Conservation (phyloP, 768 basidiomycete species). For the Crassisporium funariophilum region DNA sequence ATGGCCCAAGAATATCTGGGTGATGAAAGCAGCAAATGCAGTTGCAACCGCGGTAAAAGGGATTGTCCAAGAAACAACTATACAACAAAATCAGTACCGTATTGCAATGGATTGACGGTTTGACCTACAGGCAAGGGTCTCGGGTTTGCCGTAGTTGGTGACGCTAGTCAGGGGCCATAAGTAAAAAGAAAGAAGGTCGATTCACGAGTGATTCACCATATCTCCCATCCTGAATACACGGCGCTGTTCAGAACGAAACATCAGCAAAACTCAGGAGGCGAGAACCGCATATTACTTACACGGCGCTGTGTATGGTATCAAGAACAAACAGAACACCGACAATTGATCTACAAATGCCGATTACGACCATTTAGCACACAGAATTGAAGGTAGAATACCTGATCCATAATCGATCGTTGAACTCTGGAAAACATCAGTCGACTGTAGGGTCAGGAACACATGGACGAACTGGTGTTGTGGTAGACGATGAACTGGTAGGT, state of each 20-base stretch:
- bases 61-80: conserved; percentile 50
- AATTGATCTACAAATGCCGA: conserved; percentile 24
- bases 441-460: conserved; percentile 2
- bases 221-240: conserved; percentile 36
- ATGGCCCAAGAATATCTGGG: conserved; percentile 49
- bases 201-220: conserved; percentile 30
- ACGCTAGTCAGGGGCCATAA: conserved; percentile 28
- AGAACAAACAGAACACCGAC: conserved; percentile 34
- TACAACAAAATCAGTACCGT: background rate
- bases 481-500: conserved; percentile 44
- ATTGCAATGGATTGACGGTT: background rate
- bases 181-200: background rate
- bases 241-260: conserved; percentile 21
- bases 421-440: conserved; percentile 22
- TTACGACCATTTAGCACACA: background rate
- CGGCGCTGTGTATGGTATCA: conserved; percentile 39
- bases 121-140: conserved; percentile 32
- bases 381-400: conserved; percentile 21
- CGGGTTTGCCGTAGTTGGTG: conserved; percentile 41
- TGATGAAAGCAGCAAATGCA: conserved; percentile 48
- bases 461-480: conserved; percentile 30
- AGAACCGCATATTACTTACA: conserved; percentile 28
- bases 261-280: background rate
- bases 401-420: conserved; percentile 40
- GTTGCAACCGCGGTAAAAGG: conserved; percentile 52